Evolutionary conservation across 78 protist genomes (phyloP), one percentile per base, ranked within the genome.

Genomic region (Dictyostelium intermedium): DNA sequence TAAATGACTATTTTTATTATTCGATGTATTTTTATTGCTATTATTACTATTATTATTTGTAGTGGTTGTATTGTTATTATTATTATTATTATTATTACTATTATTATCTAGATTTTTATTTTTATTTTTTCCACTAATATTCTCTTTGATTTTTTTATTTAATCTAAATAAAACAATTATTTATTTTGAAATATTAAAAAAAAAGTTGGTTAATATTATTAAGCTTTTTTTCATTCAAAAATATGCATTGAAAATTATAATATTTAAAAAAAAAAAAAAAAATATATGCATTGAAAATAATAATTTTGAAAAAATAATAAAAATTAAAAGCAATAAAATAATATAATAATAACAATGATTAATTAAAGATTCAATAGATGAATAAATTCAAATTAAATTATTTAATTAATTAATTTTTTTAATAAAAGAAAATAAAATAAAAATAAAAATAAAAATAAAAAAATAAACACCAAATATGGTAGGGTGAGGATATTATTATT

Each of bases 111-210:
- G 1, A 72, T 72, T 72, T 18, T 72, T 72, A 30, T 72, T 72
- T 14, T 72, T 32, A 72, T 34, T 72, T 34, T 72, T 72, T 14
- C 79, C 45, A 34, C 79, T 34, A 34, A 72, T 72, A 72, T 72
- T 72, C 34, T 72, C 79, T 34, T 72, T 72, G 43, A 72, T 72
- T 72, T 72, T 72, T 72, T 72, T 72, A 72, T 72, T 72, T 72
- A 72, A 34, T 34, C 79, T 72, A 69, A 10, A 11, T 47, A 47
- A 13, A 66, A 27, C 11, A 30, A 70, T 32, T 16, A 10, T 50
- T 10, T 50, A 50, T n/a, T n/a, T n/a, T n/a, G n/a, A 5, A 50
- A 50, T 10, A 50, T 10, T 1, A 56, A 56, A 56, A 56, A 20
- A 56, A 56, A 20, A 56, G 20, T 45, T 45, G 6, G 13, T 45